These are phyloP conservation scores for Phyllosticta citriasiana DNA, from an alignment of 2,329 filamentous ascomycete species.

Conservation along the genomic window DNA sequence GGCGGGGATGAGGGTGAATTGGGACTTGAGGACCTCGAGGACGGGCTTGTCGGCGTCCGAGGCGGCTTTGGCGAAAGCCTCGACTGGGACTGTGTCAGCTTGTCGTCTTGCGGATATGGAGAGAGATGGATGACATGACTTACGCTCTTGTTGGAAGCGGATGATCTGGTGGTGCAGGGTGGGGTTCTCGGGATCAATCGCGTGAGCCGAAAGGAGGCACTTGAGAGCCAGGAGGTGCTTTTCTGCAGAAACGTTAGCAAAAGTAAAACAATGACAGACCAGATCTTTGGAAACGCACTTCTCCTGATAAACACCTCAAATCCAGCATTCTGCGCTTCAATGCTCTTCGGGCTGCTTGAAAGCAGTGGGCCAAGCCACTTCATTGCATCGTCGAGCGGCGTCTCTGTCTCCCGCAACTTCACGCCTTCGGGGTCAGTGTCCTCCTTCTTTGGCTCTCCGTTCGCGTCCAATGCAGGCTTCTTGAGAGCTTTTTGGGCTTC, in stretches of 20 bases:
- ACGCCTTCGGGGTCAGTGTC: constrained; percentile 80
- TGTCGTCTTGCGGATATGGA: neutral
- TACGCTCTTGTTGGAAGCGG: constrained; percentile 53
- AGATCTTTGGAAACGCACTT: constrained; percentile 46
- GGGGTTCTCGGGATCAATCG: constrained; percentile 59
- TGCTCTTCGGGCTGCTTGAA: constrained; percentile 68
- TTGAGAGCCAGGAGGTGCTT: constrained; percentile 83
- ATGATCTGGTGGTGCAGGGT: constrained; percentile 66
- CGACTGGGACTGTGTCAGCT: constrained; percentile 15
- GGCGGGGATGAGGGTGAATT: constrained; percentile 52
- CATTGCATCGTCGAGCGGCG: constrained; percentile 76
- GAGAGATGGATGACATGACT: constrained; percentile 30
- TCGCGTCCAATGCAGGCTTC: constrained; percentile 50
- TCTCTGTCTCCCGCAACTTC: constrained; percentile 68
- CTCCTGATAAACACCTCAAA: constrained; percentile 83
- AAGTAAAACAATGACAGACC: neutral
- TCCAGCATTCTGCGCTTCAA: constrained; percentile 72
- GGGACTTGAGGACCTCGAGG: constrained; percentile 57
- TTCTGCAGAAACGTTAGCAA: constrained; percentile 40
- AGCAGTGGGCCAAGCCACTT: constrained; percentile 77
- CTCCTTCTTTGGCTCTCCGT: constrained; percentile 65
- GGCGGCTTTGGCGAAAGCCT: constrained; percentile 56
- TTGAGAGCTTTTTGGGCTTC: constrained; percentile 61
- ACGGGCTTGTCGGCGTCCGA: constrained; percentile 56
- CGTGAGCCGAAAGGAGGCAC: constrained; percentile 65